phyloP scores from a whole-genome alignment of 371 early-diverging fungal species.

The Apophysomyces trapeziformis region DNA sequence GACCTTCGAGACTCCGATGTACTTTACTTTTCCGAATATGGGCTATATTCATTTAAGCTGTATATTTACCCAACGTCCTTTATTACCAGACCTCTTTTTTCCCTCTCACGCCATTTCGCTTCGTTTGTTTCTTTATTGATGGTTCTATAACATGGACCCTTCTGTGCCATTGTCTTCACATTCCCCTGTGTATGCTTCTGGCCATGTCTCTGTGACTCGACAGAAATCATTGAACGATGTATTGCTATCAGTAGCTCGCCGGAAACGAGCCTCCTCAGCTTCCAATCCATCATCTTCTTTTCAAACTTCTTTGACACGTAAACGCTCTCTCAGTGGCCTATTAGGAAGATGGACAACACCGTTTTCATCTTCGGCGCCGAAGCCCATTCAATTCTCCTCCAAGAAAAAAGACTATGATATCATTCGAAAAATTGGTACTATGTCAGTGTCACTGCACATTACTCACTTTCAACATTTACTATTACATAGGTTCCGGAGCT shows the following conservation, averaged over 20 bases:
- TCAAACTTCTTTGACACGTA: not conserved
- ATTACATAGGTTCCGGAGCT: slow-evolving; percentile 40
- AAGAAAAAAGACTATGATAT: slow-evolving; percentile 30
- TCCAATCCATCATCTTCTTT: not conserved
- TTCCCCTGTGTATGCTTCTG: slow-evolving; percentile 3
- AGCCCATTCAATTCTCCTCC: slow-evolving; percentile 20
- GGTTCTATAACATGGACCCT: not conserved
- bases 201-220: slow-evolving; percentile 11
- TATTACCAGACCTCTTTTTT: not conserved
- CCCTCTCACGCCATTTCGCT: not conserved
- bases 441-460: too few relatives aligned
- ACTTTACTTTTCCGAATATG: not conserved
- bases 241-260: slow-evolving; percentile 19
- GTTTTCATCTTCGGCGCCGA: not conserved
- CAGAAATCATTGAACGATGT: slow-evolving; percentile 24
- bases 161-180: not conserved
- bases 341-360: slow-evolving; percentile 15
- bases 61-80: not conserved
- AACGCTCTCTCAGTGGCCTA: slow-evolving; percentile 7
- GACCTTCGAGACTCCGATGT: not conserved
- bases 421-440: slow-evolving; percentile 12
- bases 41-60: not conserved
- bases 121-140: not conserved
- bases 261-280: slow-evolving; percentile 4
- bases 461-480: not conserved